Evolutionary conservation across 2,329 filamentous ascomycete genomes (phyloP), one percentile per base, ranked within the genome.

Genomic region (Pseudocercospora crystallina): DNA sequence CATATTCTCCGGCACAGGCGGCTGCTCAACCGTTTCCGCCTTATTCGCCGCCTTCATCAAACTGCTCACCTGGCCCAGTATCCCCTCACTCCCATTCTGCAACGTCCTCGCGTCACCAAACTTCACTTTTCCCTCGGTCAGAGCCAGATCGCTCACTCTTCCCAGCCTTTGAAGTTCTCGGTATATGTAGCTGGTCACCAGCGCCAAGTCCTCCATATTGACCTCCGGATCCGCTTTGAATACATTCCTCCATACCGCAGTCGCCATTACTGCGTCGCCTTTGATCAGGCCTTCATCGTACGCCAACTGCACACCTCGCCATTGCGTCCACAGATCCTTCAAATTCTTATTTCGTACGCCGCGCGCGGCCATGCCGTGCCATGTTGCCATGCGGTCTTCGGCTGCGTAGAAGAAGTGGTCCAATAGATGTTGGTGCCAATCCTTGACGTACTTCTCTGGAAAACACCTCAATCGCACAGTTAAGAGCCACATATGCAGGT

Each of bases 321-420:
- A 99, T 73, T 96, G 90, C 53, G 90, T 78, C 64, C 94, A 97
- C 52, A 96, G 80, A 70, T 97, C 92, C 71, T 96, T 96, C 43
- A 85, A 71, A 58, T 84, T 82, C 57, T 78, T 78, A 60, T 83
- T 82, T 43, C 83, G 75, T 14, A 83, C 74, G 0, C 73, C 71
- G 8, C 77, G 72, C 36, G 79, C 75, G 5, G 73, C 70, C 58
- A 85, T 75, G 67, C 85, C 85, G 77, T 96, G 92, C 68, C 85
- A 82, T 56, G 87, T 77, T 55, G 88, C 87, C 82, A 95, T 92
- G 65, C 84, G 82, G 69, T 87, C 85, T 75, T 95, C 89, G 64
- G 87, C 88, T 64, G 88, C 85, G 75, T 89, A 89, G 77, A 92
- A 97, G 78, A 95, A 96, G 71, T 97, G 90, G 73, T 99, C 91